Percentiles rank a stretch among this genome's conserved stretches.
Conservation (phyloP, 2,329 filamentous ascomycete genomes). For the Microcyclospora pomicola region DNA sequence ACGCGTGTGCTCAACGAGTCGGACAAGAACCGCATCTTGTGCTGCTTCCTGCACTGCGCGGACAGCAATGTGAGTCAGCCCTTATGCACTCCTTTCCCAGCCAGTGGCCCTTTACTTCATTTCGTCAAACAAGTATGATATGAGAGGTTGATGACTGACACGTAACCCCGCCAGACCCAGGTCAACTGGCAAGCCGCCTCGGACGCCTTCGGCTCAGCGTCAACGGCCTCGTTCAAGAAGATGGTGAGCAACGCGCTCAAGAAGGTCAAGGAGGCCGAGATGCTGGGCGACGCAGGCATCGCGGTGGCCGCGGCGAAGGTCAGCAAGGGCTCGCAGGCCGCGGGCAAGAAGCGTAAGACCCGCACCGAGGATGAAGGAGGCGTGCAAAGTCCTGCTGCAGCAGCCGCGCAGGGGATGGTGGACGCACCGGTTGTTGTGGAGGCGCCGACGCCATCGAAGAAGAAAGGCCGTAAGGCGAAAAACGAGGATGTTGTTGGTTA, state of each 20-base stretch:
- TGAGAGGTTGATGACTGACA: neutral
- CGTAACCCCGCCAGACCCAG: conserved; percentile 2
- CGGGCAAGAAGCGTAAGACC: conserved; percentile 8
- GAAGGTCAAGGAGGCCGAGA: conserved; percentile 17
- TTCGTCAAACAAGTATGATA: neutral
- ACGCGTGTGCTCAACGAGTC: conserved; percentile 12
- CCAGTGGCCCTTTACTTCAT: too few species aligned
- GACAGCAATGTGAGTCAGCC: conserved; percentile 2
- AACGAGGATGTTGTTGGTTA: too few species aligned
- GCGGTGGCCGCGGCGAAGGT: too few species aligned
- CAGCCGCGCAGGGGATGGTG: too few species aligned
- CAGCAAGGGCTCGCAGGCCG: neutral
- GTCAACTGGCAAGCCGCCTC: conserved; percentile 18
- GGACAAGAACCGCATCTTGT: conserved; percentile 20
- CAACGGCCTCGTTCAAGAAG: conserved; percentile 14
- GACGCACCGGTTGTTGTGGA: too few species aligned
- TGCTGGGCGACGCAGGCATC: neutral
- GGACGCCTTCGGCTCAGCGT: conserved; percentile 13
- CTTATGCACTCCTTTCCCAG: too few species aligned
- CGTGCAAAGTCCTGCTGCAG: too few species aligned
- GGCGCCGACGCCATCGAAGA: too few species aligned
- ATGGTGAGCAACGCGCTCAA: conserved; percentile 10
- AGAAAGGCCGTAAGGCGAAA: too few species aligned
- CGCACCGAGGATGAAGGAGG: conserved; percentile 3
- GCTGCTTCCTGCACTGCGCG: conserved; percentile 12